A percentile compares a stretch with the other conserved stretches of the same genome.
These are phyloP conservation scores for Talaromyces stipitatus DNA, from an alignment of 495 filamentous ascomycete species.

Conservation along the genomic window DNA sequence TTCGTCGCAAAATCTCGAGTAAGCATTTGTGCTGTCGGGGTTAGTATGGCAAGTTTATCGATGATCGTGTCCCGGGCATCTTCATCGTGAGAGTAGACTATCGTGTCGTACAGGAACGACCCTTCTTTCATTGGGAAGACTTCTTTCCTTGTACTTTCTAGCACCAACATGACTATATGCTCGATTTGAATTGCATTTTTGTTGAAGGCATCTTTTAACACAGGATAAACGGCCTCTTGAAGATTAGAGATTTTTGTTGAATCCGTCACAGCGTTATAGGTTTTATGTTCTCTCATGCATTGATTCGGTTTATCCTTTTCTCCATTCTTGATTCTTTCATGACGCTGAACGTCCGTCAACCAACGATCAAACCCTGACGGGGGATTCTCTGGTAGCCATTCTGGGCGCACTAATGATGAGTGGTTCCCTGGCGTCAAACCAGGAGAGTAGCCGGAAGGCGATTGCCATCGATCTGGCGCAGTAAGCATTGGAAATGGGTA, in stretches of 20 bases:
- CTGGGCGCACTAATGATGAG: slow-evolving; percentile 12
- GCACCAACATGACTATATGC: slow-evolving; percentile 34
- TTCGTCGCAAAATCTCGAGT: slow-evolving; percentile 34
- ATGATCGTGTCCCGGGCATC: slow-evolving; percentile 13
- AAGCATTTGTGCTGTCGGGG: slow-evolving; percentile 30
- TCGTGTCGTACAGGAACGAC: slow-evolving; percentile 27
- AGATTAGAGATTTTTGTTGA: slow-evolving; percentile 38
- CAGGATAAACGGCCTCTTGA: slow-evolving; percentile 22
- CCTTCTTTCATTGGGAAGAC: slow-evolving; percentile 37
- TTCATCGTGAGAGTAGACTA: slow-evolving; percentile 22
- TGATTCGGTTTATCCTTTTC: neutral
- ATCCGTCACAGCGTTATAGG: slow-evolving; percentile 31
- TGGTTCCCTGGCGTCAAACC: neutral
- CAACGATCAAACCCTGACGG: slow-evolving; percentile 23
- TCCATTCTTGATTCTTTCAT: slow-evolving; percentile 11
- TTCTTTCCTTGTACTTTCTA: slow-evolving; percentile 41
- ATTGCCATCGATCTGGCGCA: neutral
- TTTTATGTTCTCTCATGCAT: slow-evolving; percentile 1
- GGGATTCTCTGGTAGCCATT: slow-evolving; percentile 22
- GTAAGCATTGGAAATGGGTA: neutral
- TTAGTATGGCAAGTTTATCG: slow-evolving; percentile 25
- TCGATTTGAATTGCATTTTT: slow-evolving; percentile 26
- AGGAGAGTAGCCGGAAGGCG: neutral
- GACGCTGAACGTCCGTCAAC: slow-evolving; percentile 7
- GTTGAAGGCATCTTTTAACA: slow-evolving; percentile 22